phyloP scores from a whole-genome alignment of 352 stramenopile species.

The Phytophthora pistaciae region DNA sequence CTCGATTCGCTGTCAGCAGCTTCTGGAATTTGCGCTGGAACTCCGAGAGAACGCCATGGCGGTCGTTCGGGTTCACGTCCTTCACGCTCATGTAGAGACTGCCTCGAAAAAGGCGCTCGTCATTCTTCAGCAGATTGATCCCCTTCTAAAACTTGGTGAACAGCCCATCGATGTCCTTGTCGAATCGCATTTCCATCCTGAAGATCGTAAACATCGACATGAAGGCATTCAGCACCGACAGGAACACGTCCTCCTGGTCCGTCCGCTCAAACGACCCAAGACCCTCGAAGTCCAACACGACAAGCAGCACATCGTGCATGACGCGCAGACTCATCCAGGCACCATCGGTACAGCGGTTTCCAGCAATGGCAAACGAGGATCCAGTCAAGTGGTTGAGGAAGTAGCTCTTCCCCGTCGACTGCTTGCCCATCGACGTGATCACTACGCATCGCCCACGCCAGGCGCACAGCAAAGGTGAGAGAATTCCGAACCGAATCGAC shows the following conservation, averaged over 20 bases:
- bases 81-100: slow-evolving; percentile 79
- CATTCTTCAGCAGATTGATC: slow-evolving; percentile 65
- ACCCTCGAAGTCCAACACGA: slow-evolving; percentile 86
- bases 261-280: slow-evolving; percentile 77
- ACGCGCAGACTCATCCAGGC: slow-evolving; percentile 71
- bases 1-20: slow-evolving; percentile 55
- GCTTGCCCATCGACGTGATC: slow-evolving; percentile 73
- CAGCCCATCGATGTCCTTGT: slow-evolving; percentile 79
- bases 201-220: slow-evolving; percentile 82
- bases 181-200: slow-evolving; percentile 79
- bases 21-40: slow-evolving; percentile 61
- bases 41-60: slow-evolving; percentile 53
- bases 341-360: slow-evolving; percentile 68
- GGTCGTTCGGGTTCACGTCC: slow-evolving; percentile 77
- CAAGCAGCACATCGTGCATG: slow-evolving; percentile 55
- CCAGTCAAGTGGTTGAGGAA: slow-evolving; percentile 82
- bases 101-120: slow-evolving; percentile 67
- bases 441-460: slow-evolving; percentile 58
- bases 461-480: slow-evolving; percentile 50
- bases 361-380: slow-evolving; percentile 77
- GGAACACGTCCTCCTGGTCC: slow-evolving; percentile 80
- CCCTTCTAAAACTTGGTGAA: slow-evolving; percentile 80
- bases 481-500: slow-evolving; percentile 53
- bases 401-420: slow-evolving; percentile 85
- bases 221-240: slow-evolving; percentile 77